phyloP scores from a whole-genome alignment of 805 yeast species.

The Barnettozyma sucrosica region DNA sequence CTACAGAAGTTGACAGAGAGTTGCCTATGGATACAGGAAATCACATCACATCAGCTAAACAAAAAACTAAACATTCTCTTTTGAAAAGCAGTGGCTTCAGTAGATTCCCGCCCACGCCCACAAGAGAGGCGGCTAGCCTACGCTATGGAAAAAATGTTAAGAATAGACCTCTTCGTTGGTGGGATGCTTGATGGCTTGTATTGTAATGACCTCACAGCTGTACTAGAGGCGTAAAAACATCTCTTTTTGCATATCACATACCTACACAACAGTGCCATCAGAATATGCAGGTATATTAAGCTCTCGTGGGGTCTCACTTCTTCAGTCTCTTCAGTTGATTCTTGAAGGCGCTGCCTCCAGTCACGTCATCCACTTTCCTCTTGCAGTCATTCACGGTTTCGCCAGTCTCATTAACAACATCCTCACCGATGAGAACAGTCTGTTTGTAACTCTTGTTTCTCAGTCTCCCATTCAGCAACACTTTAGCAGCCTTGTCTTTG shows the following conservation, averaged over 20 bases:
- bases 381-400: conserved; percentile 12
- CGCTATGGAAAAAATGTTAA: too few relatives aligned
- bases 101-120: too few relatives aligned
- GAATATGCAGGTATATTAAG: too few relatives aligned
- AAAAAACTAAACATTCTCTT: background rate
- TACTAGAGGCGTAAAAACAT: too few relatives aligned
- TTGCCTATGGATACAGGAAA: background rate
- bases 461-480: conserved; percentile 66
- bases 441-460: conserved; percentile 75
- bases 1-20: background rate
- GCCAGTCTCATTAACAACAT: conserved; percentile 26
- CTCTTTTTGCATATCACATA: too few relatives aligned
- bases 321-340: conserved; percentile 22
- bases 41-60: background rate
- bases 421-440: conserved; percentile 52
- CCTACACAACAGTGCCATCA: too few relatives aligned
- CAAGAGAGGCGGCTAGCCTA: too few relatives aligned
- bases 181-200: too few relatives aligned
- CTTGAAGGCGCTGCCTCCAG: conserved; percentile 21
- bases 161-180: too few relatives aligned
- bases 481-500: conserved; percentile 51
- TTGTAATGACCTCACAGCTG: too few relatives aligned
- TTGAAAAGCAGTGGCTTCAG: background rate
- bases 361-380: conserved; percentile 17
- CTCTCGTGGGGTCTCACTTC: background rate